phyloP scores from a whole-genome alignment of 78 protist genomes.

The Trichosphaerium sp. region DNA sequence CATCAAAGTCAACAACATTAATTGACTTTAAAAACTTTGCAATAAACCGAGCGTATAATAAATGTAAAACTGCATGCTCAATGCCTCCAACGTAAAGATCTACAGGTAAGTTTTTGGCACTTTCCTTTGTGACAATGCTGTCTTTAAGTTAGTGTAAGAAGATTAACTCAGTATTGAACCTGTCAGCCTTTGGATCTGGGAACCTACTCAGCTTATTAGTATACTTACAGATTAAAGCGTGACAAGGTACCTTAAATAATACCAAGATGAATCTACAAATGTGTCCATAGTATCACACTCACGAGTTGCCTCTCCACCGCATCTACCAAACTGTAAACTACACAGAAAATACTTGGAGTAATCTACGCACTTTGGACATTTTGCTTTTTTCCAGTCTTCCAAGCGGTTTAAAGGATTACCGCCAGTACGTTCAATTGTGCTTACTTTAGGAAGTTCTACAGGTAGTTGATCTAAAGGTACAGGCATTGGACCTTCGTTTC shows the following conservation, averaged over 20 bases:
- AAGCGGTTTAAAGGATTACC: constrained; percentile 24
- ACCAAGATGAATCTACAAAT: constrained; percentile 86
- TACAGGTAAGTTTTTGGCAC: constrained; percentile 51
- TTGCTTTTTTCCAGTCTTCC: constrained; percentile 21
- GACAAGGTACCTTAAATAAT: constrained; percentile 57
- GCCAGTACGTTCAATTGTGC: constrained; percentile 29
- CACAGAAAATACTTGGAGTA: neutral
- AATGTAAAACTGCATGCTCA: constrained; percentile 89
- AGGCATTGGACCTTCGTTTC: constrained; percentile 55
- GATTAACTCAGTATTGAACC: no score
- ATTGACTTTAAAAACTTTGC: constrained; percentile 35
- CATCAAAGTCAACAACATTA: constrained; percentile 11
- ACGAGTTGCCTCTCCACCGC: constrained; percentile 49
- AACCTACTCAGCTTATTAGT: no score
- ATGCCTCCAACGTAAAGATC: constrained; percentile 85
- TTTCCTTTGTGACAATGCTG: constrained; percentile 1
- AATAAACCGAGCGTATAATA: constrained; percentile 83
- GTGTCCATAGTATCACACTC: constrained; percentile 88
- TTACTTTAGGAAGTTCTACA: constrained; percentile 63
- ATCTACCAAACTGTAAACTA: neutral
- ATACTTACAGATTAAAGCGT: no score
- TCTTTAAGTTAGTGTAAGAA: neutral
- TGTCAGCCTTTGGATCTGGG: no score
- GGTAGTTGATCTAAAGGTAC: constrained; percentile 67
- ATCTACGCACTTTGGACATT: constrained; percentile 26